Percentiles rank a stretch among this genome's conserved stretches.
Evolutionary conservation across 148 eudicot species (phyloP).

Genomic region (Rhododendron henanense): DNA sequence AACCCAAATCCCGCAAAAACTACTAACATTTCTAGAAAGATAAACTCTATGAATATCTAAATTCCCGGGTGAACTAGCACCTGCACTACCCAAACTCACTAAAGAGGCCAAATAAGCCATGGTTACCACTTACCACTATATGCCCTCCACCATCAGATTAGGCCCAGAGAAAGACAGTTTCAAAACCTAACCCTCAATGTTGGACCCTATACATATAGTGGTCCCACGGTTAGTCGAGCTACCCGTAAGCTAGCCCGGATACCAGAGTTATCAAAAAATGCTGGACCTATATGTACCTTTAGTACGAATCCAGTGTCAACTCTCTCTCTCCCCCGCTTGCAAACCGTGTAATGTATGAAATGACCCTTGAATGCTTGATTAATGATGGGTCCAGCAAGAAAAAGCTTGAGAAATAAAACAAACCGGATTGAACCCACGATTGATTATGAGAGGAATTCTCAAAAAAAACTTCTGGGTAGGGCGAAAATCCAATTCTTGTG

Average conservation of each 20-base stretch:
- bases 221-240: background rate
- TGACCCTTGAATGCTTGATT: background rate
- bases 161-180: slow-evolving; percentile 5
- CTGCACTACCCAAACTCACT: slow-evolving; percentile 73
- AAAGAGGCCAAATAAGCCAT: slow-evolving; percentile 92
- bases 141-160: slow-evolving; percentile 17
- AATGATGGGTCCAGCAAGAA: background rate
- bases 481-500: background rate
- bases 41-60: slow-evolving; percentile 50
- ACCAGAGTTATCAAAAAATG: background rate
- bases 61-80: slow-evolving; percentile 46
- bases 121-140: slow-evolving; percentile 5
- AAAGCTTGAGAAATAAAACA: background rate
- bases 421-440: background rate
- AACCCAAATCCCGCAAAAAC: slow-evolving; percentile 42
- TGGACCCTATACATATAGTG: background rate
- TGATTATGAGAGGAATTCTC: background rate
- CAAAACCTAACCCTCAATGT: slow-evolving; percentile 17
- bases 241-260: background rate
- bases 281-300: background rate
- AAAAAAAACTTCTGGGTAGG: background rate
- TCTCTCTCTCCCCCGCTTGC: background rate
- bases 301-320: background rate
- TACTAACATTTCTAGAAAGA: slow-evolving; percentile 42
- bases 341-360: background rate